These are phyloP conservation scores for Datura wrightii DNA, from an alignment of 257 asterid species.

Conservation along the genomic window DNA sequence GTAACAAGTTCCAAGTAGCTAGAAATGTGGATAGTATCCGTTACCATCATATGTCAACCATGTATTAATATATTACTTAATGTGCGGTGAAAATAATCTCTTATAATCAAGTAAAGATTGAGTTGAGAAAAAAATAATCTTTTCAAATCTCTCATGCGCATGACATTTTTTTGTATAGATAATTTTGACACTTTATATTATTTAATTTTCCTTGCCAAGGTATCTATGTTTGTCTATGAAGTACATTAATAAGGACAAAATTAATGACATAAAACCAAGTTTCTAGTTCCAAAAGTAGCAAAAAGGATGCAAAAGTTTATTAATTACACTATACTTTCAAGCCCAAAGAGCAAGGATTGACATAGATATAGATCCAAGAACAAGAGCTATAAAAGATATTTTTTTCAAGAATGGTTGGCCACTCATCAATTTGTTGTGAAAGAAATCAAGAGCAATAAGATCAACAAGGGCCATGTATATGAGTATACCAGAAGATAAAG, in stretches of 20 bases:
- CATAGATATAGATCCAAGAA: slow-evolving; percentile 52
- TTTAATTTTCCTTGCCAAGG: not conserved
- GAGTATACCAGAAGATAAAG: slow-evolving; percentile 50
- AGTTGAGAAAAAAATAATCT: too few species aligned
- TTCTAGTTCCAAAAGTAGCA: not conserved
- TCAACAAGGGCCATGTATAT: slow-evolving; percentile 55
- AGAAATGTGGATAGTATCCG: not conserved
- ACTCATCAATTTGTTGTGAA: slow-evolving; percentile 52
- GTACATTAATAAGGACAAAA: not conserved
- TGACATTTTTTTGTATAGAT: too few species aligned
- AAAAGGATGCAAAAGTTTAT: slow-evolving; percentile 1
- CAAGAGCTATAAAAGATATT: slow-evolving; percentile 49
- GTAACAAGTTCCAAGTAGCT: not conserved
- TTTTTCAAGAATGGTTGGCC: slow-evolving; percentile 42
- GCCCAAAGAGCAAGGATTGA: slow-evolving; percentile 58
- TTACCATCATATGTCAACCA: not conserved
- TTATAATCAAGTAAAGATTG: too few species aligned
- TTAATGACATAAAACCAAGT: not conserved
- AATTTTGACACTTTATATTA: too few species aligned
- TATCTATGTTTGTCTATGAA: not conserved
- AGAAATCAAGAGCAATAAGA: slow-evolving; percentile 55
- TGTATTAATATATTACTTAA: not conserved
- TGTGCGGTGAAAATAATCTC: too few species aligned
- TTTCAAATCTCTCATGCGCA: too few species aligned
- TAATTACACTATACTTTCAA: slow-evolving; percentile 25